Conservation (phyloP, 2,329 filamentous ascomycete genomes). For the Sclerotinia trifoliorum region DNA sequence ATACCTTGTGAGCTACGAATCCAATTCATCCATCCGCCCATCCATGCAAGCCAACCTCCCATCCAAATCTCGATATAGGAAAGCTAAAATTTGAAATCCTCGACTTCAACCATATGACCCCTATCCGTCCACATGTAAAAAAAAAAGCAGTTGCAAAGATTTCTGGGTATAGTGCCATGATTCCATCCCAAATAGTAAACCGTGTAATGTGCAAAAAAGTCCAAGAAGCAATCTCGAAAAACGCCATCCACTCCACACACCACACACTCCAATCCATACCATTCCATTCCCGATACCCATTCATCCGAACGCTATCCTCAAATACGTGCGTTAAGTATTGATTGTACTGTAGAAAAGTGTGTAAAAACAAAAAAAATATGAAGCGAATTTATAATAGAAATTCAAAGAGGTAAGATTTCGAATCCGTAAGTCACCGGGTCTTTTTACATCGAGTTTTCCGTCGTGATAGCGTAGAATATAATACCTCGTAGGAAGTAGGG, state of each 20-base stretch:
- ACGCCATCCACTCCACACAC: slow-evolving; percentile 5
- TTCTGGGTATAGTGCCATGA: slow-evolving; percentile 24
- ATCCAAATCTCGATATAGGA: not conserved
- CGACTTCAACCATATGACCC: not conserved
- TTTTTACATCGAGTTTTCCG: not conserved
- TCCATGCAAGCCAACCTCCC: not conserved
- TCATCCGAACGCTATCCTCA: not conserved
- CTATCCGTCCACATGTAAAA: not conserved
- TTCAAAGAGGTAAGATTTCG: not conserved
- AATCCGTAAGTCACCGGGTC: not conserved
- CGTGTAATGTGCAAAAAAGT: not conserved
- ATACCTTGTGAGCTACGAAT: not conserved
- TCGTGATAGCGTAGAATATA: not conserved
- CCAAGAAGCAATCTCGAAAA: slow-evolving; percentile 7
- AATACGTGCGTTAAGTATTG: not conserved
- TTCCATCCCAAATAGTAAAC: slow-evolving; percentile 17
- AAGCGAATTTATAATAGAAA: slow-evolving; percentile 9
- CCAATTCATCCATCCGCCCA: not conserved
- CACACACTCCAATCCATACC: not conserved
- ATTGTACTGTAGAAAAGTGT: slow-evolving; percentile 7
- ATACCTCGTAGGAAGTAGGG: not conserved
- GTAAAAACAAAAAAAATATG: slow-evolving; percentile 13
- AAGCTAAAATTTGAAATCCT: not conserved
- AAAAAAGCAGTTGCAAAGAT: slow-evolving; percentile 2
- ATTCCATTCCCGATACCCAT: not conserved